A percentile compares a stretch with the other conserved stretches of the same genome.
phyloP scores from a whole-genome alignment of 495 filamentous ascomycete species.

The Tuber magnatum region DNA sequence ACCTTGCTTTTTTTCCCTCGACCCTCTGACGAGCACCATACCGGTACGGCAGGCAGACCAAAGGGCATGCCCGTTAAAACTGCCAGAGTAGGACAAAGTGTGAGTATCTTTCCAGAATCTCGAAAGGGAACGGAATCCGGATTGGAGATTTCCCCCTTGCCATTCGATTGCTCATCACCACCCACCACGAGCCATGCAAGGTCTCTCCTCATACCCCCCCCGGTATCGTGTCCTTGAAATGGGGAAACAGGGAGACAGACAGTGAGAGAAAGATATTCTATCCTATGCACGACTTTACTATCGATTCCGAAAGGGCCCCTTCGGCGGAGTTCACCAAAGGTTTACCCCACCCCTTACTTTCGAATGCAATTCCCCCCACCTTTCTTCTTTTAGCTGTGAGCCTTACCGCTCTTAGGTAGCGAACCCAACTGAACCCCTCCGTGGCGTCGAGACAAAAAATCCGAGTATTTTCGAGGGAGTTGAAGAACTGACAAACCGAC shows the following conservation, averaged over 20 bases:
- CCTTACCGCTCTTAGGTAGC: neutral
- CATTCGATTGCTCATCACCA: neutral
- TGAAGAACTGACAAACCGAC: too few relatives aligned
- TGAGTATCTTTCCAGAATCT: neutral
- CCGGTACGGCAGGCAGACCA: neutral
- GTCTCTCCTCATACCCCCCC: neutral
- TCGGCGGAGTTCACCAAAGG: too few relatives aligned
- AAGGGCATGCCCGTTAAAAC: neutral
- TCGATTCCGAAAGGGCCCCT: too few relatives aligned
- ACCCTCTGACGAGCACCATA: neutral
- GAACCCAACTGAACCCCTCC: neutral
- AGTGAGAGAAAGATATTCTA: neutral
- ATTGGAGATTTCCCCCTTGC: neutral
- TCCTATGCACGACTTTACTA: too few relatives aligned
- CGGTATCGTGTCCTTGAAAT: neutral
- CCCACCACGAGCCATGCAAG: neutral
- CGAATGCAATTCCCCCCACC: neutral
- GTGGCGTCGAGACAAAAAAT: neutral
- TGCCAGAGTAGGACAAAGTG: neutral
- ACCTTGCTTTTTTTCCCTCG: neutral
- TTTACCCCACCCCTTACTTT: too few relatives aligned
- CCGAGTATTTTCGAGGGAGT: neutral
- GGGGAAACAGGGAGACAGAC: neutral
- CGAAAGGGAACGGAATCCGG: neutral
- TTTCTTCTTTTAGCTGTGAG: neutral